phyloP scores from a whole-genome alignment of 2,329 filamentous ascomycete species.

The Pestalotiopsis sp. region DNA sequence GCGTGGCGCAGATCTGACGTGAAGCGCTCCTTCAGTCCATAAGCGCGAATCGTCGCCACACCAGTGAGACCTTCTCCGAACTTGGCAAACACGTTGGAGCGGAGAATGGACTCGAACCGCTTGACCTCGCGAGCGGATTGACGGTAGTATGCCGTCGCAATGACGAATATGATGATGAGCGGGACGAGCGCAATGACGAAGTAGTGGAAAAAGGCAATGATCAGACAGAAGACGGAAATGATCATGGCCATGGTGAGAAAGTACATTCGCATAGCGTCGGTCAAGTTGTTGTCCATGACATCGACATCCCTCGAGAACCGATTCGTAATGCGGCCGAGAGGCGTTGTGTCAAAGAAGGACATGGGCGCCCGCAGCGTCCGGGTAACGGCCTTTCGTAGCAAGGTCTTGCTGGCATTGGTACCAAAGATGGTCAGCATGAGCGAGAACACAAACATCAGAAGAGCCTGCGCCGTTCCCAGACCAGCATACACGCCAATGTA shows the following conservation, averaged over 20 bases:
- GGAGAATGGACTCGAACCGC: conserved; percentile 86
- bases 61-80: conserved; percentile 89
- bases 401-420: conserved; percentile 78
- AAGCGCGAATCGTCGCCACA: conserved; percentile 84
- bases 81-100: conserved; percentile 85
- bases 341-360: conserved; percentile 97
- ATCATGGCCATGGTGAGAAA: conserved; percentile 84
- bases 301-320: conserved; percentile 95
- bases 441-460: conserved; percentile 81
- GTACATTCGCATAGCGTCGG: conserved; percentile 91
- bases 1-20: conserved; percentile 67
- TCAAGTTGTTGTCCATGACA: conserved; percentile 92
- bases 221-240: conserved; percentile 80
- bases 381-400: conserved; percentile 79
- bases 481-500: conserved; percentile 77
- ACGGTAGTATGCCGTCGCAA: conserved; percentile 86
- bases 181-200: conserved; percentile 67
- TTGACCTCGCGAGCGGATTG: conserved; percentile 92
- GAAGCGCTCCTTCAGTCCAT: conserved; percentile 80
- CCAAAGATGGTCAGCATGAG: conserved; percentile 77
- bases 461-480: conserved; percentile 70
- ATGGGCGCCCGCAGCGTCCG: conserved; percentile 74
- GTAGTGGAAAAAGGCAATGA: conserved; percentile 95
- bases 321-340: conserved; percentile 92
- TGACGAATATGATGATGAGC: conserved; percentile 75